These are phyloP conservation scores for Lablab purpureus DNA, from an alignment of 306 rosid genomes.

Conservation along the genomic window DNA sequence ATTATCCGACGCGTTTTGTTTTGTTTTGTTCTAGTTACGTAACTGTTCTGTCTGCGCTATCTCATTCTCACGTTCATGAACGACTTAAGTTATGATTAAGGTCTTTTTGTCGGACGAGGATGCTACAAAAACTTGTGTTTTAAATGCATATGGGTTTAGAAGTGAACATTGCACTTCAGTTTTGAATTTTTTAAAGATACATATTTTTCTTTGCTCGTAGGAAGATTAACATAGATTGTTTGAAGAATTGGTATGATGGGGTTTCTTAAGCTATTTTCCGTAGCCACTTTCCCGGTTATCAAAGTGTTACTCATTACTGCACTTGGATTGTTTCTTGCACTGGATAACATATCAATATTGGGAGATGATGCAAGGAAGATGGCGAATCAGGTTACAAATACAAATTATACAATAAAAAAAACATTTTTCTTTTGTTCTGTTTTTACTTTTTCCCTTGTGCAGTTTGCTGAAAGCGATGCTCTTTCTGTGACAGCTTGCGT, in stretches of 20 bases:
- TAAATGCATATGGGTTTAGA: not conserved
- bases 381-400: constrained; percentile 53
- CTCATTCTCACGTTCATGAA: constrained; percentile 7
- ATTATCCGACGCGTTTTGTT: not conserved
- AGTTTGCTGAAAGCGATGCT: constrained; percentile 9
- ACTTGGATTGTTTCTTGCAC: constrained; percentile 60
- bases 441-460: not conserved
- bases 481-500: constrained; percentile 56
- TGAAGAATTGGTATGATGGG: constrained; percentile 52
- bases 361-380: constrained; percentile 59
- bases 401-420: not conserved
- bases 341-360: constrained; percentile 48
- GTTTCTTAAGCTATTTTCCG: constrained; percentile 48
- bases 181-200: not conserved
- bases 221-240: not conserved
- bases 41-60: not conserved
- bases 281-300: constrained; percentile 55
- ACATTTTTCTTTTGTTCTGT: constrained; percentile 34
- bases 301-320: constrained; percentile 58
- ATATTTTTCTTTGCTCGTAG: constrained; percentile 14
- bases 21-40: not conserved
- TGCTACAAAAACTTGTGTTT: not conserved
- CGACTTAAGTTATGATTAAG: not conserved
- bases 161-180: not conserved
- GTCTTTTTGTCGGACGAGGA: not conserved